Conservation (phyloP, 129 eudicot species). For the Flaveria sonorensis region DNA sequence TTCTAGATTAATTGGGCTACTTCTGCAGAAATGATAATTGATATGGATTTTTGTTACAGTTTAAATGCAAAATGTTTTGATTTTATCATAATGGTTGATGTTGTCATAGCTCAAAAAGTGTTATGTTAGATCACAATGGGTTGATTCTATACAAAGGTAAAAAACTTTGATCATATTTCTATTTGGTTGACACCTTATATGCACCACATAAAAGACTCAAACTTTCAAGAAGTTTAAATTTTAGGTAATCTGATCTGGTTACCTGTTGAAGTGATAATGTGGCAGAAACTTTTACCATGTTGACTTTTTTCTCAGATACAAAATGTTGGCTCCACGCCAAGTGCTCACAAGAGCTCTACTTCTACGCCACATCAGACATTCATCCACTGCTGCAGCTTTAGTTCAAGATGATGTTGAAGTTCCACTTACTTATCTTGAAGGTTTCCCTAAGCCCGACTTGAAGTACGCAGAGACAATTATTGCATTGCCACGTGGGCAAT, state of each 20-base stretch:
- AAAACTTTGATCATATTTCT: neutral
- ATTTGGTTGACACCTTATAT: neutral
- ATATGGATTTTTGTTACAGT: neutral
- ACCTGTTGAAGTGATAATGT: neutral
- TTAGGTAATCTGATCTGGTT: neutral
- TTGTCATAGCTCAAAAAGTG: neutral
- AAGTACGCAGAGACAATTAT: constrained; percentile 69
- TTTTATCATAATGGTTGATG: neutral
- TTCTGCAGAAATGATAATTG: neutral
- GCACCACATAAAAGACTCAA: neutral
- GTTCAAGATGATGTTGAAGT: constrained; percentile 42
- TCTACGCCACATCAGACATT: constrained; percentile 50
- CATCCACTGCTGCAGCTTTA: constrained; percentile 53
- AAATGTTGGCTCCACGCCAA: constrained; percentile 49
- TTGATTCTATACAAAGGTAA: neutral
- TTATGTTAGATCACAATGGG: constrained; percentile 1
- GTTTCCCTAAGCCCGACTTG: constrained; percentile 69
- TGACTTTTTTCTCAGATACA: constrained; percentile 16
- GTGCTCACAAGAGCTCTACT: constrained; percentile 39
- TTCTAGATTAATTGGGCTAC: neutral
- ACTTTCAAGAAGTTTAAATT: neutral
- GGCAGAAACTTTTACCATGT: neutral
- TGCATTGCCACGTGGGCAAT: constrained; percentile 65
- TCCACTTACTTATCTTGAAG: constrained; percentile 60
- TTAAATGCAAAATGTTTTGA: neutral